phyloP scores from a whole-genome alignment of 352 stramenopile genomes.

The Aphanomyces cochlioides region DNA sequence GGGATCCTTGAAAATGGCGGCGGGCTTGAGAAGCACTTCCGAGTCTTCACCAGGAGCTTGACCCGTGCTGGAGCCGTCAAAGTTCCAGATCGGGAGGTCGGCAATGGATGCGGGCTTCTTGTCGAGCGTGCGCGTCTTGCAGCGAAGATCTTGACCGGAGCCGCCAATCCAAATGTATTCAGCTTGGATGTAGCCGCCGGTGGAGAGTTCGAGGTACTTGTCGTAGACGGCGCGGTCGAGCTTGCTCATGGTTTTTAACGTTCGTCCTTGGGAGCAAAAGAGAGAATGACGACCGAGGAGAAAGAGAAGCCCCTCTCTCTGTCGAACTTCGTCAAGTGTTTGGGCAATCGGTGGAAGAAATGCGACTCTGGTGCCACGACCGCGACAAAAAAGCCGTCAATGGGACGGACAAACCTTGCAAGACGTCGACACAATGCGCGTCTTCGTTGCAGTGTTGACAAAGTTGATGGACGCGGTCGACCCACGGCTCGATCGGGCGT shows the following conservation, averaged over 20 bases:
- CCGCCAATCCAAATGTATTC: slow-evolving; percentile 97
- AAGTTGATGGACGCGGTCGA: too few relatives aligned
- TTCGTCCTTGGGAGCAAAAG: not conserved
- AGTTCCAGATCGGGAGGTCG: slow-evolving; percentile 95
- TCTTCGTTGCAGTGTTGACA: too few relatives aligned
- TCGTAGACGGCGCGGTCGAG: slow-evolving; percentile 79
- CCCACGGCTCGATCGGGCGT: too few relatives aligned
- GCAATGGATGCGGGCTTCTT: slow-evolving; percentile 60
- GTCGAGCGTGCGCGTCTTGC: slow-evolving; percentile 92
- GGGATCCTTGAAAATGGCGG: slow-evolving; percentile 94
- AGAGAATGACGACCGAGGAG: too few relatives aligned
- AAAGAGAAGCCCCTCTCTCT: too few relatives aligned
- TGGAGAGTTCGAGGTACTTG: slow-evolving; percentile 63
- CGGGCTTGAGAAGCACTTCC: slow-evolving; percentile 91
- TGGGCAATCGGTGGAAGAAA: not conserved
- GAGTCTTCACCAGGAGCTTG: slow-evolving; percentile 96
- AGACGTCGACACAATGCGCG: too few relatives aligned
- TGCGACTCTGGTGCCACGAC: too few relatives aligned
- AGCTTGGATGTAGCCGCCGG: slow-evolving; percentile 52
- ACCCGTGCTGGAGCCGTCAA: slow-evolving; percentile 94
- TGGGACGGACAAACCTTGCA: too few relatives aligned
- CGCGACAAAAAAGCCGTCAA: too few relatives aligned
- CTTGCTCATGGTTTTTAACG: slow-evolving; percentile 56
- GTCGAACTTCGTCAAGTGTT: not conserved
- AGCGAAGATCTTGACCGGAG: slow-evolving; percentile 86